These are phyloP conservation scores for Misopates orontium DNA, from an alignment of 257 asterid species.

Conservation along the genomic window DNA sequence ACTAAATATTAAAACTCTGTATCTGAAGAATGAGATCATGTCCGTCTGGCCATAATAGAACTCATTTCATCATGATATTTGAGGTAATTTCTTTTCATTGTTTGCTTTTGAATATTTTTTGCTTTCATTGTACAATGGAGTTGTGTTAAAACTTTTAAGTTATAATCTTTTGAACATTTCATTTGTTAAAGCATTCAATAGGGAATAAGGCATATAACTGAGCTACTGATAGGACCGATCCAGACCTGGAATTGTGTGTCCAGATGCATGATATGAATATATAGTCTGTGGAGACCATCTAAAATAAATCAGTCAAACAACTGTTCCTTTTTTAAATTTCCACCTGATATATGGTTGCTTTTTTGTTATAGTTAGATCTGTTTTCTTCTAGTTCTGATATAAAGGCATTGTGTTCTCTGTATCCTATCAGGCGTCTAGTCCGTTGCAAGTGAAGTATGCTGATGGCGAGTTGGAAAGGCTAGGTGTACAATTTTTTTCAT, in stretches of 20 bases:
- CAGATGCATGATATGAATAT: slow-evolving; percentile 14
- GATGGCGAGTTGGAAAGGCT: slow-evolving; percentile 99
- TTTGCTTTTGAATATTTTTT: background rate
- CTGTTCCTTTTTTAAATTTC: slow-evolving; percentile 14
- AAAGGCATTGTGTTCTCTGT: slow-evolving; percentile 36
- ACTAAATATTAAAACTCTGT: background rate
- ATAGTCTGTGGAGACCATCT: too few relatives aligned
- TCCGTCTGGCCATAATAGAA: background rate
- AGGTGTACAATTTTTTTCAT: slow-evolving; percentile 51
- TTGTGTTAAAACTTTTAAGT: too few relatives aligned
- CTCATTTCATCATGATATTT: background rate
- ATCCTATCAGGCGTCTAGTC: slow-evolving; percentile 87
- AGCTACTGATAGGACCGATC: background rate
- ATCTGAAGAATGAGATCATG: background rate
- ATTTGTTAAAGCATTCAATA: too few relatives aligned
- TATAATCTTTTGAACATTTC: too few relatives aligned
- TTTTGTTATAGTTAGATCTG: slow-evolving; percentile 15
- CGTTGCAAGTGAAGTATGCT: slow-evolving; percentile 97
- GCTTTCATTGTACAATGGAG: background rate
- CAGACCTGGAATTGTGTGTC: background rate
- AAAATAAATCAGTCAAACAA: background rate
- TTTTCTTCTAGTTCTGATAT: slow-evolving; percentile 35
- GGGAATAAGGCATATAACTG: slow-evolving; percentile 1
- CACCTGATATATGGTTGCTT: slow-evolving; percentile 10
- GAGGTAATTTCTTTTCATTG: too few relatives aligned